Evolutionary conservation across 495 filamentous ascomycete species (phyloP), one percentile per base, ranked within the genome.

Genomic region (Xylaria telfairii): DNA sequence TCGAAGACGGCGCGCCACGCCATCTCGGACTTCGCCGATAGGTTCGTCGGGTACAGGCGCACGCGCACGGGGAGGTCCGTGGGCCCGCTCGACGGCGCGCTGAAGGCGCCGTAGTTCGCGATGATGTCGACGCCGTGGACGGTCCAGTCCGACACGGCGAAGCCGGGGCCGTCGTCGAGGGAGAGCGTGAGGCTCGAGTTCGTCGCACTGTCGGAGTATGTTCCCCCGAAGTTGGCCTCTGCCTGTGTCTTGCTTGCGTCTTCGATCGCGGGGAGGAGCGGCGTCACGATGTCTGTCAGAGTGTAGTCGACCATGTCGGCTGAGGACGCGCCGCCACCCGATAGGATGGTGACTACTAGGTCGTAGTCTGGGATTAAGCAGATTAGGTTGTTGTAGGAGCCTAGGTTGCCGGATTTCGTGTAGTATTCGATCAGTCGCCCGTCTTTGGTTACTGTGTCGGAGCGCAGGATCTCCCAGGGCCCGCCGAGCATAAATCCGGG

Each of bases 401-500:
- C 80, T 7, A 87, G 70, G 64, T 87, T 86, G 3, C 88, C 88
- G 24, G 76, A 68, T 71, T 89, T 89, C 49, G 84, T 86, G 77
- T 89, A 90, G n/a, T 89, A 74, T 28, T 89, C 85, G 37, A 86
- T 75, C 0, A 81, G 62, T 19, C 81, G 79, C 65, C 75, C 75
- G 51, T 83, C 80, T n/a, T 65, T 65, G 7, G 81, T 83, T 21
- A 80, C 74, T 24, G 71, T 75, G 17, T 74, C 64, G 32, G 76
- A 77, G 34, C 80, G 78, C 19, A 73, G 70, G 26, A 89, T 89
- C 60, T 91, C 88, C 87, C 87, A 90, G 0, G 88, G 88, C 0
- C 82, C 80, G 9, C 88, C 88, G 28, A 89, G 77, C 5, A 79
- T 72, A 6, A 79, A 62, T 10, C 78, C 78, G 0, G 81, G 68